phyloP scores from a whole-genome alignment of 352 stramenopile species.

The Phytophthora foliorum region DNA sequence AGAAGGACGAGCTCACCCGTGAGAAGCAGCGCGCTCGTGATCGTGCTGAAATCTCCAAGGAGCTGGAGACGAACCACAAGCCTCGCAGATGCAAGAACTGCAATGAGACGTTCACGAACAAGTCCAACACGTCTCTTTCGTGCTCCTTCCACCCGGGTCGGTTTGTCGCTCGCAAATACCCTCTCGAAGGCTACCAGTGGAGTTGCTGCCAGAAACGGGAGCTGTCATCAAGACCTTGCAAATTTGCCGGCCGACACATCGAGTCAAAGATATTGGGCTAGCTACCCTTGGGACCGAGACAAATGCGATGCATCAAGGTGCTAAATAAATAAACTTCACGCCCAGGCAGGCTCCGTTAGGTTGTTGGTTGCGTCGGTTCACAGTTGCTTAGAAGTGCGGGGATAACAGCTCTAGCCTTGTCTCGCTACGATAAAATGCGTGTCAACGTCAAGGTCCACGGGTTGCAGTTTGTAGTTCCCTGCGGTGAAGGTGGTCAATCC shows the following conservation, averaged over 20 bases:
- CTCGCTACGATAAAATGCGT: constrained; percentile 47
- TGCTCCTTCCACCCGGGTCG: constrained; percentile 83
- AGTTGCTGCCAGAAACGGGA: constrained; percentile 88
- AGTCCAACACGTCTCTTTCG: constrained; percentile 85
- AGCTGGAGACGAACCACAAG: constrained; percentile 82
- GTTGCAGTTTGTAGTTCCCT: constrained; percentile 76
- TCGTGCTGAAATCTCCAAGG: constrained; percentile 72
- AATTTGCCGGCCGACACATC: constrained; percentile 80
- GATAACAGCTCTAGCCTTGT: neutral
- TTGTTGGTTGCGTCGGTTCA: constrained; percentile 30
- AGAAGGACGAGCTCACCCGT: constrained; percentile 72
- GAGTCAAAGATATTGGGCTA: constrained; percentile 76
- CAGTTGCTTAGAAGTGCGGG: neutral
- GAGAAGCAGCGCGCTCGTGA: constrained; percentile 78
- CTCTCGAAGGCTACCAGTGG: constrained; percentile 86
- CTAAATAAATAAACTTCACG: constrained; percentile 29
- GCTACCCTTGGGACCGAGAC: neutral
- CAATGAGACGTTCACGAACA: constrained; percentile 85
- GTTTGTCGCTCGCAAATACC: constrained; percentile 81
- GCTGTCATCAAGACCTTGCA: constrained; percentile 79
- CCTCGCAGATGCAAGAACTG: constrained; percentile 82
- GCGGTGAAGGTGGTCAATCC: constrained; percentile 78
- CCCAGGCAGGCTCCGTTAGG: neutral
- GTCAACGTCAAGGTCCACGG: constrained; percentile 77
- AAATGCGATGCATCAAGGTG: constrained; percentile 16